phyloP scores from a whole-genome alignment of 345 rosid species.

The Theobroma cacao region DNA sequence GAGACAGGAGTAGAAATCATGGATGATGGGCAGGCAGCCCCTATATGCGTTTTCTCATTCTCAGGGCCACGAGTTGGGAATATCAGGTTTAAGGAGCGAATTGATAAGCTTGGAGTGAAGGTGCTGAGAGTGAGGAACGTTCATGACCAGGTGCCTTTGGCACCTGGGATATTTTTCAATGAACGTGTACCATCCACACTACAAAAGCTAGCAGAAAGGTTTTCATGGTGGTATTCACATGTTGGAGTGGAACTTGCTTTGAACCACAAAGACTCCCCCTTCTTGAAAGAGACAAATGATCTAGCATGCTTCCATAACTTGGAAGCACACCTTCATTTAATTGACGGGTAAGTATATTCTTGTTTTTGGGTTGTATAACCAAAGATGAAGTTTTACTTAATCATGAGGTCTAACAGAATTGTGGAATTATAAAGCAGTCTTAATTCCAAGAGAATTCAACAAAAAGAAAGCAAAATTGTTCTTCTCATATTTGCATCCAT shows the following conservation, averaged over 20 bases:
- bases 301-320: conserved; percentile 22
- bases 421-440: neutral
- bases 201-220: neutral
- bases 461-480: neutral
- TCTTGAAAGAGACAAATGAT: conserved; percentile 20
- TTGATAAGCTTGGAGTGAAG: conserved; percentile 24
- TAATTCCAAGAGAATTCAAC: neutral
- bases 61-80: conserved; percentile 30
- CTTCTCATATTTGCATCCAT: neutral
- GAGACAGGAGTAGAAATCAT: conserved; percentile 16
- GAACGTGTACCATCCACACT: neutral
- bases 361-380: neutral
- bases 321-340: conserved; percentile 27
- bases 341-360: conserved; percentile 17
- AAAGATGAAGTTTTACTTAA: neutral
- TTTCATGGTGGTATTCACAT: conserved; percentile 25
- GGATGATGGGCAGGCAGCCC: conserved; percentile 6
- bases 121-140: conserved; percentile 22
- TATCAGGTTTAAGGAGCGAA: conserved; percentile 19
- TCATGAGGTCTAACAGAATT: neutral
- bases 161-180: conserved; percentile 29
- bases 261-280: conserved; percentile 24
- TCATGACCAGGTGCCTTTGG: conserved; percentile 21
- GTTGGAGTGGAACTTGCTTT: conserved; percentile 25
- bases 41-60: conserved; percentile 23